Evolutionary conservation across 768 basidiomycete species (phyloP).

Genomic region (Calocera viscosa): DNA sequence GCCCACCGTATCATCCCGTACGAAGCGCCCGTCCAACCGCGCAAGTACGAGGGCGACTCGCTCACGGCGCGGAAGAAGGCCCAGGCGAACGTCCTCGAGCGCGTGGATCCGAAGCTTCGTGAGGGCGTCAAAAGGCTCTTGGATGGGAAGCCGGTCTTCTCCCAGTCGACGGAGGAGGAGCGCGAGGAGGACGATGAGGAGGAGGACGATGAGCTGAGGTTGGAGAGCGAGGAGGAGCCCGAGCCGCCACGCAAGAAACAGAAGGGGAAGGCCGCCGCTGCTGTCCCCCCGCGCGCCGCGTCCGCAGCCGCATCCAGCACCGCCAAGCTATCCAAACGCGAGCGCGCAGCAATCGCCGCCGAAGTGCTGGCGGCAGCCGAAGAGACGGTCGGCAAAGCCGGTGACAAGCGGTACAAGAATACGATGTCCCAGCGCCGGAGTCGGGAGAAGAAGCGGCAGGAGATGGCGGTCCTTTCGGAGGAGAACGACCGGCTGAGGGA

Average conservation of each 20-base stretch:
- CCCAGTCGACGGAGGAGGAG: background rate
- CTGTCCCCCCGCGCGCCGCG: background rate
- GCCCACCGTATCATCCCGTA: background rate
- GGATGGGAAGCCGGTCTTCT: background rate
- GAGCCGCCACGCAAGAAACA: background rate
- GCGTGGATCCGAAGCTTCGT: background rate
- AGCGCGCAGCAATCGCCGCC: background rate
- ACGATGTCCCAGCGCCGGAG: background rate
- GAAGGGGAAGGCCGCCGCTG: constrained; percentile 3
- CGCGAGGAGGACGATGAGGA: background rate
- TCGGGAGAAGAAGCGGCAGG: background rate
- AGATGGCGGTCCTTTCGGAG: background rate
- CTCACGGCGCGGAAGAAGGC: background rate
- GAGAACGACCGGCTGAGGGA: background rate
- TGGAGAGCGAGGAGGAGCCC: background rate
- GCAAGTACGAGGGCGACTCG: background rate
- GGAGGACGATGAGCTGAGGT: background rate
- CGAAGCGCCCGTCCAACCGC: background rate
- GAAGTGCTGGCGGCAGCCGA: background rate
- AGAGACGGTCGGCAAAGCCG: background rate
- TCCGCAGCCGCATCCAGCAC: background rate
- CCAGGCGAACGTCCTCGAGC: constrained; percentile 1
- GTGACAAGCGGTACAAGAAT: constrained; percentile 3
- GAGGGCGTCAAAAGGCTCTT: background rate
- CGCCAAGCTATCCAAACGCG: background rate